These are phyloP conservation scores for Hypoxylon crocopeplum DNA, from an alignment of 495 filamentous ascomycete species.

Conservation along the genomic window DNA sequence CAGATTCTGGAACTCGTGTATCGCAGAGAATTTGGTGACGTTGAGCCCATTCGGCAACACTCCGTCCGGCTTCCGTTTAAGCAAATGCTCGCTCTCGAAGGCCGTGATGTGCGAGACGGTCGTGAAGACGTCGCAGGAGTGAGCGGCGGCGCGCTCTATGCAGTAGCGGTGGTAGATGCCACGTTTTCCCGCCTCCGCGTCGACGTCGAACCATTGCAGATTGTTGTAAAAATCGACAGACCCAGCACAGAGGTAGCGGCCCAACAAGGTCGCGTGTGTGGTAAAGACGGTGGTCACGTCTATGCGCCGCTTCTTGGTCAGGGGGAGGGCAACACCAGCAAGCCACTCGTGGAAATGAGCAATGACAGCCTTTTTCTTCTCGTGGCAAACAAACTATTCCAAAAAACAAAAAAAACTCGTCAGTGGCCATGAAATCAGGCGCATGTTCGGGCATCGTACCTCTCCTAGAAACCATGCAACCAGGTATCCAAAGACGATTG, in stretches of 20 bases:
- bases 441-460: constrained; percentile 57
- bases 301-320: constrained; percentile 91
- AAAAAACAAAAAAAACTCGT: constrained; percentile 7
- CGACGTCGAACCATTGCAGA: constrained; percentile 94
- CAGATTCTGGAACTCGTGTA: constrained; percentile 98
- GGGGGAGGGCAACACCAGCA: constrained; percentile 91
- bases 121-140: constrained; percentile 94
- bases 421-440: constrained; percentile 14
- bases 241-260: constrained; percentile 94
- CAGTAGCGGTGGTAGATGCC: constrained; percentile 99
- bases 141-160: constrained; percentile 91
- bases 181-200: constrained; percentile 95
- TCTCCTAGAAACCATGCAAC: constrained; percentile 99
- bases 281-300: constrained; percentile 99
- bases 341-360: constrained; percentile 99
- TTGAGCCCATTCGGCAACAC: constrained; percentile 97
- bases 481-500: constrained; percentile 95
- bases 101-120: constrained; percentile 99
- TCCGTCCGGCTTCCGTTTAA: constrained; percentile 97
- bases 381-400: constrained; percentile 87
- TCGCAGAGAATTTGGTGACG: constrained; percentile 97
- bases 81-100: constrained; percentile 94
- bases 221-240: constrained; percentile 99
- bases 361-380: constrained; percentile 87
- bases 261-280: constrained; percentile 93